A percentile compares a stretch with the other conserved stretches of the same genome.
Evolutionary conservation across 495 filamentous ascomycete species (phyloP).

Genomic region (Collariella sp.): DNA sequence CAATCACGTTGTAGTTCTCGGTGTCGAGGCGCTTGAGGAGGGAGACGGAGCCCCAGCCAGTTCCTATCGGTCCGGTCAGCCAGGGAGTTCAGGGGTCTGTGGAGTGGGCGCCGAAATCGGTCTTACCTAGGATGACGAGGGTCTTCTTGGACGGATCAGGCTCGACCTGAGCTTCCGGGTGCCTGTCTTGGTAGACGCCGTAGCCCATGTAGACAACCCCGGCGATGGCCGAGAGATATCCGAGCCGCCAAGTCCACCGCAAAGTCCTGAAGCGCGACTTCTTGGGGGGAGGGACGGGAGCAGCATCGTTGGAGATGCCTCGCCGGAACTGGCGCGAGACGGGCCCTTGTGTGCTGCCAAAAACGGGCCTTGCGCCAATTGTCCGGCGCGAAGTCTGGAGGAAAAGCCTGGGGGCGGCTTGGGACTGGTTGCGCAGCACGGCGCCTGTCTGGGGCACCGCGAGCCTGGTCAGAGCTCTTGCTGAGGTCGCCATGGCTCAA

Average conservation of each 20-base stretch:
- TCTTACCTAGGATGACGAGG: conserved; percentile 85
- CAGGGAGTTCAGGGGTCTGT: conserved; percentile 1
- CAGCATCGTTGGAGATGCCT: conserved; percentile 32
- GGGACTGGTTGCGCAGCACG: conserved; percentile 17
- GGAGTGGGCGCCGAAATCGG: neutral
- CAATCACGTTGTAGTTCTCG: conserved; percentile 95
- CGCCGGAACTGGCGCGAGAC: conserved; percentile 34
- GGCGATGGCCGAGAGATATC: conserved; percentile 59
- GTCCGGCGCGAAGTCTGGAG: conserved; percentile 19
- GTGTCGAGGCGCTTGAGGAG: conserved; percentile 98
- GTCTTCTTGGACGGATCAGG: conserved; percentile 93
- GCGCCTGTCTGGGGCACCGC: conserved; percentile 18
- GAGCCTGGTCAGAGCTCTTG: conserved; percentile 29
- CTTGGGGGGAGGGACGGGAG: conserved; percentile 27
- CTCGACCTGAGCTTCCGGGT: conserved; percentile 70
- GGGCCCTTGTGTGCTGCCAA: conserved; percentile 14
- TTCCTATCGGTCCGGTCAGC: conserved; percentile 47
- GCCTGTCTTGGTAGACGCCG: conserved; percentile 68
- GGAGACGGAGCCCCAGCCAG: conserved; percentile 93
- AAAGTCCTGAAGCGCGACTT: conserved; percentile 35
- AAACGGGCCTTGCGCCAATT: conserved; percentile 16
- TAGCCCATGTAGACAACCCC: conserved; percentile 65
- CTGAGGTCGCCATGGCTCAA: conserved; percentile 29
- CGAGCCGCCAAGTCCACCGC: conserved; percentile 60
- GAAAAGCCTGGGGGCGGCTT: conserved; percentile 22